Evolutionary conservation across 169 alveolate genomes (phyloP), one percentile per base, ranked within the genome.

Genomic region (Babesia sp.): DNA sequence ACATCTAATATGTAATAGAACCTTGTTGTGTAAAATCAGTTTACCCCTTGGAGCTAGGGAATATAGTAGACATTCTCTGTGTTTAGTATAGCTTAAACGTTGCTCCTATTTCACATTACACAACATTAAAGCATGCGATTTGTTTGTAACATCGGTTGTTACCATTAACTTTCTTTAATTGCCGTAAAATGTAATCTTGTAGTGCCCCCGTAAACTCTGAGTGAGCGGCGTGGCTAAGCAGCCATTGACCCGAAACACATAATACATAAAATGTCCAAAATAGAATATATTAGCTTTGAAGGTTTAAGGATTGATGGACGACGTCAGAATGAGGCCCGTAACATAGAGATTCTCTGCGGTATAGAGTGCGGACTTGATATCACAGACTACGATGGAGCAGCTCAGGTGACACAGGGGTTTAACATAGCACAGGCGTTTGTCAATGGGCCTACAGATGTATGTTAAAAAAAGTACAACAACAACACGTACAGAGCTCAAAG

Each of bases 221-320:
- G n/a, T n/a, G n/a, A n/a, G n/a, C n/a, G n/a, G n/a, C n/a, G n/a
- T n/a, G n/a, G n/a, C n/a, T n/a, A n/a, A n/a, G n/a, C n/a, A n/a
- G n/a, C n/a, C n/a, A n/a, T n/a, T n/a, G n/a, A n/a, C n/a, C 20
- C 42, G 7, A 33, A 29, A 55, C 20, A 45, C 22, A 68, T 70
- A 5, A 7, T 33, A 24, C 3, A 5, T 14, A 57, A 22, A 34
- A 81, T 81, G 89, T 72, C 79, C 7, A 81, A 68, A 64, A 64
- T 84, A 57, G 91, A 89, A 71, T 89, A 84, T 44, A 18, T 89
- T 18, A 89, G 88, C 79, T 81, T 82, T 45, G 93, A 84, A 59
- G 93, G 93, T 26, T 61, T 82, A 53, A 29, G 93, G 53, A 29
- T 89, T 53, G 93, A 89, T 58, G 93, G 93, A 36, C 74, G 93